Percentiles rank a stretch among this genome's conserved stretches.
These are phyloP conservation scores for Alternaria hordeiaustralica DNA, from an alignment of 2,329 filamentous ascomycete genomes.

Conservation along the genomic window DNA sequence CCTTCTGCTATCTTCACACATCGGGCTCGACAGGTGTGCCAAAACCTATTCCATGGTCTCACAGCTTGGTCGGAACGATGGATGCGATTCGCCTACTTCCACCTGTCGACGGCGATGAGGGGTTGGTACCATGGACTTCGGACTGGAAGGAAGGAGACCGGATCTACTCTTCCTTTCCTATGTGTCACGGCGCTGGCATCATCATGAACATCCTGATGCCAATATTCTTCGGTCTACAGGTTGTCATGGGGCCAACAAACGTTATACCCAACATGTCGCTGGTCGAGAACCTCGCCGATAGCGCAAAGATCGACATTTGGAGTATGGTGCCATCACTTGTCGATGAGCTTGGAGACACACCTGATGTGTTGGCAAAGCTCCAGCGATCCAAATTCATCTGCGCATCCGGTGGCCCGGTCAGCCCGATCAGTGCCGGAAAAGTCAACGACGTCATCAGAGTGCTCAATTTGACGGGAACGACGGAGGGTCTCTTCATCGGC, in stretches of 20 bases:
- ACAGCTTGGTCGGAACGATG: slow-evolving; percentile 45
- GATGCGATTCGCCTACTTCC: slow-evolving; percentile 50
- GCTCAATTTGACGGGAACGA: slow-evolving; percentile 29
- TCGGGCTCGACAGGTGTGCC: slow-evolving; percentile 47
- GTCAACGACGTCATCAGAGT: slow-evolving; percentile 25
- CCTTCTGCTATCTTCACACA: slow-evolving; percentile 41
- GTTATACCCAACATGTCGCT: slow-evolving; percentile 49
- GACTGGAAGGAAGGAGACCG: slow-evolving; percentile 29
- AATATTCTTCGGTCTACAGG: slow-evolving; percentile 45
- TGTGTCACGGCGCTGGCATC: slow-evolving; percentile 49
- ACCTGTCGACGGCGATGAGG: slow-evolving; percentile 34
- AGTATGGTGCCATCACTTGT: slow-evolving; percentile 32
- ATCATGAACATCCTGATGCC: slow-evolving; percentile 53
- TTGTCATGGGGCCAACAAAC: slow-evolving; percentile 46
- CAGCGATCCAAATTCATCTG: slow-evolving; percentile 32
- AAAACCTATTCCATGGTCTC: slow-evolving; percentile 43
- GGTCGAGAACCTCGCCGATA: slow-evolving; percentile 43
- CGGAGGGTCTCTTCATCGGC: slow-evolving; percentile 31
- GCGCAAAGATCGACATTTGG: slow-evolving; percentile 40
- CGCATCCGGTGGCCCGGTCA: slow-evolving; percentile 45
- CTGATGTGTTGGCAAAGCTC: slow-evolving; percentile 26
- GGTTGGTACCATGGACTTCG: slow-evolving; percentile 26
- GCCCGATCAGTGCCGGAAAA: slow-evolving; percentile 20
- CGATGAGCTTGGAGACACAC: slow-evolving; percentile 31
- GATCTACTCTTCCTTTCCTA: slow-evolving; percentile 45